Evolutionary conservation across 345 rosid genomes (phyloP).

Genomic region (Citrus reticulata): DNA sequence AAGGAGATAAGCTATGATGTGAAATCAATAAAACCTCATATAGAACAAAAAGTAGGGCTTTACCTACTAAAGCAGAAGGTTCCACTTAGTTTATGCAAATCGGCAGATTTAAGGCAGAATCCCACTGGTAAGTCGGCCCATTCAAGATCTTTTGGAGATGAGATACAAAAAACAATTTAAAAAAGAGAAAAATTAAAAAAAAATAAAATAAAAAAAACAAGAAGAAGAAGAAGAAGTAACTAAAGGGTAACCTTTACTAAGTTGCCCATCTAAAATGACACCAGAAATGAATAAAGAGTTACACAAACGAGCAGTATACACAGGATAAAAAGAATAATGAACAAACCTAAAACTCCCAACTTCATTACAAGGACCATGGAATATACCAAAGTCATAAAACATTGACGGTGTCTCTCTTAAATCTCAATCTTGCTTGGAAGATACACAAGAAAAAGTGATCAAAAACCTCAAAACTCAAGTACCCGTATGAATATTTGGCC

Average conservation of each 20-base stretch:
- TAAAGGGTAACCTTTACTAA: not conserved
- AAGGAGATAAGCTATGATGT: not conserved
- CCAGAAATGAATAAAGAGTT: not conserved
- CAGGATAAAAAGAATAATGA: not conserved
- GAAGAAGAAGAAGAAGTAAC: not conserved
- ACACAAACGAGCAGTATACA: not conserved
- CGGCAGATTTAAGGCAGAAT: not conserved
- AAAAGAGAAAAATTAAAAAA: not conserved
- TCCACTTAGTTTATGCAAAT: not conserved
- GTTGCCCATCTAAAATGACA: not conserved
- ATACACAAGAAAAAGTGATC: not conserved
- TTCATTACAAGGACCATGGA: not conserved
- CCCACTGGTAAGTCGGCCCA: not conserved
- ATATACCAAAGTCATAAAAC: not conserved
- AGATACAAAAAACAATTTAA: not conserved
- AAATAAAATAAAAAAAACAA: too few relatives aligned
- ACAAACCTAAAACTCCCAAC: not conserved
- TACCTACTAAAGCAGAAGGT: not conserved
- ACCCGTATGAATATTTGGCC: not conserved
- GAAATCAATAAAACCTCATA: not conserved
- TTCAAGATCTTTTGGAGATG: not conserved
- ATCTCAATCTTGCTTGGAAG: not conserved
- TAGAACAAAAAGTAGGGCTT: not conserved
- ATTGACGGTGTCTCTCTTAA: not conserved
- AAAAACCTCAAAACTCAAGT: not conserved